Evolutionary conservation across 73 alveolate genomes (phyloP).

Genomic region (Symbiodinium natans): DNA sequence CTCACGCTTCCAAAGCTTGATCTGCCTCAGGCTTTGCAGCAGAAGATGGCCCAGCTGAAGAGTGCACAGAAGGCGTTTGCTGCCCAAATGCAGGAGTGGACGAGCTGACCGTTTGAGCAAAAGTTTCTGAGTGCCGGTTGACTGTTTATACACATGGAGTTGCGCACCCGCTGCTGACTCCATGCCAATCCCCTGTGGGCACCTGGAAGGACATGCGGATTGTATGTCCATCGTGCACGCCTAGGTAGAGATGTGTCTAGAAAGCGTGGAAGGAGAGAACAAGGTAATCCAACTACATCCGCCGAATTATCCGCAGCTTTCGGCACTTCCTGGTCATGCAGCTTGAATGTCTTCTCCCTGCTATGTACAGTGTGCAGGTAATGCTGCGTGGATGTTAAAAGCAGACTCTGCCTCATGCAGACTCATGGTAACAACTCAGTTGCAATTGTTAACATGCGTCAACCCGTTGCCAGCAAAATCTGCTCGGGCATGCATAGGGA

Average conservation of each 20-base stretch:
- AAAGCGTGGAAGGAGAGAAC: not conserved
- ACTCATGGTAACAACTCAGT: too few relatives aligned
- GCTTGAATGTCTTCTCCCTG: not conserved
- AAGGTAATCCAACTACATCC: too few relatives aligned
- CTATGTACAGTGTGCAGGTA: not conserved
- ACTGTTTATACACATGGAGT: not conserved
- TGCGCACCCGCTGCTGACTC: not conserved
- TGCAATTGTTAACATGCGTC: too few relatives aligned
- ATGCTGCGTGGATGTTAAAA: too few relatives aligned
- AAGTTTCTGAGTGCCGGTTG: not conserved
- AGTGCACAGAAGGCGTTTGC: constrained; percentile 29
- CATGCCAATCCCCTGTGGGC: too few relatives aligned
- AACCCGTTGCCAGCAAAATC: too few relatives aligned
- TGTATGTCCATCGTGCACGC: not conserved
- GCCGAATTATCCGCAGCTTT: not conserved
- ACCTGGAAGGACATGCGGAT: not conserved
- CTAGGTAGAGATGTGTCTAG: not conserved
- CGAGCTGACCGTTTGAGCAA: constrained; percentile 10
- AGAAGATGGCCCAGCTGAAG: constrained; percentile 40
- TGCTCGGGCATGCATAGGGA: too few relatives aligned
- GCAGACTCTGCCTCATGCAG: too few relatives aligned
- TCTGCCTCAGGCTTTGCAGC: constrained; percentile 36
- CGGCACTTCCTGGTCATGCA: not conserved
- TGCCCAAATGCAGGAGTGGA: constrained; percentile 34
- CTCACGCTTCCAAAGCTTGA: not conserved